Conservation (phyloP, 2,329 filamentous ascomycete species). For the Talaromyces sp. region DNA sequence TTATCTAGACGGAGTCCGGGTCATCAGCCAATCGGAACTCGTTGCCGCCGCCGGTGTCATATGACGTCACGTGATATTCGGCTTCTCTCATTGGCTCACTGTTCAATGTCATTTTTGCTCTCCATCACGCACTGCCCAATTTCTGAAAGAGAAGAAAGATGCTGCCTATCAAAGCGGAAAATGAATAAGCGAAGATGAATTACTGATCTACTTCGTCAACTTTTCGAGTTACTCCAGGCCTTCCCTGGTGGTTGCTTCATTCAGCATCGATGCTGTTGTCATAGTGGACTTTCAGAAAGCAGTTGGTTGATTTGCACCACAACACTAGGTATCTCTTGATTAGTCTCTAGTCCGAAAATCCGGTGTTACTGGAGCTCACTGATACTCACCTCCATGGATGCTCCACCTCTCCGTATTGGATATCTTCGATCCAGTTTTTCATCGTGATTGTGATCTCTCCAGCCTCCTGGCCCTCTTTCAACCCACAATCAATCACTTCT, state of each 20-base stretch:
- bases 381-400: slow-evolving; percentile 76
- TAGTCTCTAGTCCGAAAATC: neutral
- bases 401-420: slow-evolving; percentile 90
- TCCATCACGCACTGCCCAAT: neutral
- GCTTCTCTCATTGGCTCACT: neutral
- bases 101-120: neutral
- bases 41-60: neutral
- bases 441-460: slow-evolving; percentile 78
- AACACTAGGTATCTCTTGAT: neutral
- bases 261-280: neutral
- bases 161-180: neutral
- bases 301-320: neutral
- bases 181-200: neutral
- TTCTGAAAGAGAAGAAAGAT: neutral
- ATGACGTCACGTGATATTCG: neutral
- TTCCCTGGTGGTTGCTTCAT: neutral
- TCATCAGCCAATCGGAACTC: neutral
- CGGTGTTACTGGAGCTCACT: neutral
- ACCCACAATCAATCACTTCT: slow-evolving; percentile 72
- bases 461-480: slow-evolving; percentile 75
- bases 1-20: neutral
- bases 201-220: neutral
- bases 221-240: neutral
- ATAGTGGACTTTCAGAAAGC: neutral
- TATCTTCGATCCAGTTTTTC: slow-evolving; percentile 93